Evolutionary conservation across 495 filamentous ascomycete species (phyloP), one percentile per base, ranked within the genome.

Genomic region (Tetracladium setigerum): DNA sequence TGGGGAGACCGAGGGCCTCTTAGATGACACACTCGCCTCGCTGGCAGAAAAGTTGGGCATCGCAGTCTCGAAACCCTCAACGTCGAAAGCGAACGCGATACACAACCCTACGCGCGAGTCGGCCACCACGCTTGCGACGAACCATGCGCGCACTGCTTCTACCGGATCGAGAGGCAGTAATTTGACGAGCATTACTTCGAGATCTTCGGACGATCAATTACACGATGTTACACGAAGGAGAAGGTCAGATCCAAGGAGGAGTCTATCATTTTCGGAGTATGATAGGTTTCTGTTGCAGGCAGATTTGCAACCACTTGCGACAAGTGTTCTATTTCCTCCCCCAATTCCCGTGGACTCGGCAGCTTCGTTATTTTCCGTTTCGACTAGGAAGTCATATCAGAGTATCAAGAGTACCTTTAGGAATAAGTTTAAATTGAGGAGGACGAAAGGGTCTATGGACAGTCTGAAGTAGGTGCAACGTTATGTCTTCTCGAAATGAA

Each of bases 231-330:
- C 41, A 11, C 30, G 27, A 30, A 64, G 64, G 40, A 67, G 58
- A 41, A 50, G 62, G 44, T 63, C 68, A 12, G 11, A 9, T 16
- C 36, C 42, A n/a, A 50, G 38, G 34, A 65, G 64, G 41, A 65
- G 54, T 37, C 55, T 76, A 27, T 75, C 59, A 19, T 76, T 77
- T 52, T 62, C 65, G 12, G 68, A 66, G n/a, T 78, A 78, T 46
- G 74, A 77, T 12, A 72, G 63, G 49, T 76, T 70, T 35, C 52
- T 77, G 42, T 61, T 62, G 24, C 64, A 72, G 38, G 46, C 64
- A 59, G 11, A 61, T 44, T 3, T 27, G 3, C 22, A 27, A 66
- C 38, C 63, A 61, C 46, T 69, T 65, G 47, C 59, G 57, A 38
- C 66, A 55, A 52, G 65, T 66, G 30, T 41, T 54, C 43, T 38